These are phyloP conservation scores for Skeletonema marinoi DNA, from an alignment of 108 stramenopile genomes.

Conservation along the genomic window DNA sequence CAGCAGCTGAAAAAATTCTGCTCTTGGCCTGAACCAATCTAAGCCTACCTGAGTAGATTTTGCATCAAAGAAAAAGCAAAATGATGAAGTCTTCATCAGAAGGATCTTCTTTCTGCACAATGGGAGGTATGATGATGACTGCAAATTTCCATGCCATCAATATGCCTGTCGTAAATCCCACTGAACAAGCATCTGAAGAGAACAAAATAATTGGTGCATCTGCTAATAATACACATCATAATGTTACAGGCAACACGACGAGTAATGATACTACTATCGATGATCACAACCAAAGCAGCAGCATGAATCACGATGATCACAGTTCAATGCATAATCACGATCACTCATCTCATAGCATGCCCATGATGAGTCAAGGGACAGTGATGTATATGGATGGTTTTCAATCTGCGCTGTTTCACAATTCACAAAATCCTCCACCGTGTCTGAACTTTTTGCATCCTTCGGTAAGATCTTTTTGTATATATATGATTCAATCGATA, in stretches of 20 bases:
- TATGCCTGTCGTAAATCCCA: background rate
- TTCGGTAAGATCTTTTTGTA: background rate
- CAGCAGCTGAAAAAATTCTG: too few species aligned
- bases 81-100: background rate
- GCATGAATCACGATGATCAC: constrained; percentile 2
- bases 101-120: constrained; percentile 11
- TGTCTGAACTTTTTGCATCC: constrained; percentile 42
- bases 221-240: background rate
- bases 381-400: constrained; percentile 52
- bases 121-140: constrained; percentile 20
- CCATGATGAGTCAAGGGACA: constrained; percentile 20
- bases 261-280: background rate
- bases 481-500: background rate
- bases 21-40: too few species aligned
- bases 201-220: background rate
- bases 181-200: background rate
- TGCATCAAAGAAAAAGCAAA: too few species aligned
- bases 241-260: too few species aligned
- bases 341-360: background rate
- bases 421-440: constrained; percentile 19
- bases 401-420: constrained; percentile 34
- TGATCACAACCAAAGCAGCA: background rate
- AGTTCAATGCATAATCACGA: constrained; percentile 15
- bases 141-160: background rate
- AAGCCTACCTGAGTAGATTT: too few species aligned